These are phyloP conservation scores for Xylariaceae sp. DNA, from an alignment of 2,329 filamentous ascomycete genomes.

Conservation along the genomic window DNA sequence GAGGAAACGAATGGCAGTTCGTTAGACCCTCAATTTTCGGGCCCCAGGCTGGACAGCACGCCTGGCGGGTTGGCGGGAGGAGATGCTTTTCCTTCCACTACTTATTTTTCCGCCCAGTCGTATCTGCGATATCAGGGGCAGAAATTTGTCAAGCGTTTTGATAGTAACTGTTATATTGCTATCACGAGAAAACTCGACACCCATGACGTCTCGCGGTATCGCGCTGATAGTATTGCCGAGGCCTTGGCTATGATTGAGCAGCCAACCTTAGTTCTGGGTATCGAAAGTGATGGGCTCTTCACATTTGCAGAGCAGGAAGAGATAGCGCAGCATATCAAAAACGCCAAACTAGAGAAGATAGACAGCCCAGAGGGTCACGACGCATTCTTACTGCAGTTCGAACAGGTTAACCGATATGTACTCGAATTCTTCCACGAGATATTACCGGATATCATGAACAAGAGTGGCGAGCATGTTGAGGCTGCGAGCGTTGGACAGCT, in stretches of 20 bases:
- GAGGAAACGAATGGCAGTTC: conserved; percentile 22
- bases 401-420: conserved; percentile 90
- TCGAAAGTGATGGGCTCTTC: conserved; percentile 93
- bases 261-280: conserved; percentile 85
- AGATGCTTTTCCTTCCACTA: conserved; percentile 56
- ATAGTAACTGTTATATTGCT: conserved; percentile 98
- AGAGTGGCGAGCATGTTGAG: conserved; percentile 44
- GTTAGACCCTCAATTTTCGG: conserved; percentile 67
- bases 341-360: conserved; percentile 77
- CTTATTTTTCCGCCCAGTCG: conserved; percentile 97
- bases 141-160: conserved; percentile 96
- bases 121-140: conserved; percentile 94
- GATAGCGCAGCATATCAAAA: conserved; percentile 74
- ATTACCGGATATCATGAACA: conserved; percentile 82
- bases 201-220: conserved; percentile 83
- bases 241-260: conserved; percentile 82
- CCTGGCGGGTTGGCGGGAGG: conserved; percentile 47
- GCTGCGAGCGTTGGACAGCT: conserved; percentile 55
- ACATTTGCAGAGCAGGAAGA: conserved; percentile 97
- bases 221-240: conserved; percentile 63
- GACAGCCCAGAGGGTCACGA: conserved; percentile 95
- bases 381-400: conserved; percentile 92
- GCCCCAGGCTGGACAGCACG: conserved; percentile 50
- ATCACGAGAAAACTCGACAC: conserved; percentile 98
- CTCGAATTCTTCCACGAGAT: conserved; percentile 78